Base-by-base conservation (phyloP, 176 grass and related monocot genomes). In the Cymbopogon citratus region DNA sequence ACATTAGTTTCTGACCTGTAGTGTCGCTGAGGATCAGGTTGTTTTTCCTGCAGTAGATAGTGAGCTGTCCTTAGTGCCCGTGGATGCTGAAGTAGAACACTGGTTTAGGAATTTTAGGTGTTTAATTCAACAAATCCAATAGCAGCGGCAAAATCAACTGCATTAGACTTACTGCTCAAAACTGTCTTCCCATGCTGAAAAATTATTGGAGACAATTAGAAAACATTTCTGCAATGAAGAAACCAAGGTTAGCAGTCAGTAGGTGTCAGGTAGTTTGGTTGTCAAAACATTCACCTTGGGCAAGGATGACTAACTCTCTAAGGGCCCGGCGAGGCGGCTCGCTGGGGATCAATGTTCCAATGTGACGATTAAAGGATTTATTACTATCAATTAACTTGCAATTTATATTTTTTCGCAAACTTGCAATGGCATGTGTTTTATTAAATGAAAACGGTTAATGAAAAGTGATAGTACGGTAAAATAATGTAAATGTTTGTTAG, bases 61-160 rank as follows among this genome's bases (percentile, higher is more conserved):
- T 57, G 86, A 86, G 70, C 85, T 91, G 27, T 95, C 88, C 54
- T 89, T 91, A 34, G 80, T 90, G 38, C 76, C 90, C 72, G 96
- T 90, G 77, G 92, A 98, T 90, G 90, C 92, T 85, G 85, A 95
- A 79, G 92, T 95, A 80, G 87, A 95, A 66, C 85, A 62, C 38
- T 82, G 90, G 46, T 95, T 98, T 33, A 33, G 3, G 2, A 33
- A 33, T 33, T 33, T 33, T 33, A 33, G 31, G 61, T 87, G 79
- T 54, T 90, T 98, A 73, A 93, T 98, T 87, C 87, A 98, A 82
- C 70, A 95, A 93, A 95, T 98, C 29, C 92, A 98, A 85, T 86
- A 81, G 71, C 87, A 72, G 90, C 89, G 75, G 88, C 90, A 64
- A 85, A 95, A 77, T 87, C 92, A 81, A 88, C 85, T 69, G 77